Evolutionary conservation across 176 grass and related monocot genomes (phyloP).

Genomic region (Hordeum vulgare): MorexV3_pseudomolecules_assembly NC_058520.1:486433502-486434001

Average conservation of each 20-base stretch:
- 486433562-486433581: neutral
- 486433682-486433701: constrained; percentile 7
- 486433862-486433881: neutral
- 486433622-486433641: neutral
- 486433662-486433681: neutral
- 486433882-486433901: constrained; percentile 33
- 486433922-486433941: constrained; percentile 54
- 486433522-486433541: neutral
- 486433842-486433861: constrained; percentile 28
- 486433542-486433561: neutral
- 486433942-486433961: neutral
- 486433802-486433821: neutral
- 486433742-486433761: neutral
- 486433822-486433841: constrained; percentile 64
- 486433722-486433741: constrained; percentile 17
- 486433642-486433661: neutral
- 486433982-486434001: neutral
- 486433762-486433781: neutral
- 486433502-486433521: neutral
- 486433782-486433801: neutral
- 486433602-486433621: constrained; percentile 8
- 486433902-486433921: constrained; percentile 38
- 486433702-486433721: constrained; percentile 24
- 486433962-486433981: neutral
- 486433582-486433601: constrained; percentile 39